Conservation (phyloP, 805 yeast genomes). For the Wickerhamomyces chambardii region DNA sequence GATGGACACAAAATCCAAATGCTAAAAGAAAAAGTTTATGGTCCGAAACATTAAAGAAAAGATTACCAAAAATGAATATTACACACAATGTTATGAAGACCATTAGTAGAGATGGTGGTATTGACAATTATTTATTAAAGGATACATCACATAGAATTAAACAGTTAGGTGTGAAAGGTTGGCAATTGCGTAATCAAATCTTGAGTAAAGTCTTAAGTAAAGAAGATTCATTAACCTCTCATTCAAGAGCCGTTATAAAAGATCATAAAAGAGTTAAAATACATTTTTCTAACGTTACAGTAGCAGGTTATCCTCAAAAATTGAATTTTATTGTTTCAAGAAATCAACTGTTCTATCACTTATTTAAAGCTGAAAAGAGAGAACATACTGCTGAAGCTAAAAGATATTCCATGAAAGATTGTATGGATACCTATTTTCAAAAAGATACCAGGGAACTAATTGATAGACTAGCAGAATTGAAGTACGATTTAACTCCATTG, state of each 20-base stretch:
- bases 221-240: slow-evolving; percentile 29
- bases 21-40: slow-evolving; percentile 67
- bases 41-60: slow-evolving; percentile 67
- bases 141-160: slow-evolving; percentile 86
- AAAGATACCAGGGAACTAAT: too few species aligned
- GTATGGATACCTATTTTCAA: not conserved
- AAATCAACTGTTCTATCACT: slow-evolving; percentile 45
- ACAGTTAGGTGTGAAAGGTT: slow-evolving; percentile 88
- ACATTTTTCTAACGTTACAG: slow-evolving; percentile 33
- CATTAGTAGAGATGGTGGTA: slow-evolving; percentile 89
- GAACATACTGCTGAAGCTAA: slow-evolving; percentile 11
- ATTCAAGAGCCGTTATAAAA: slow-evolving; percentile 21
- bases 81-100: slow-evolving; percentile 80
- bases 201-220: slow-evolving; percentile 33
- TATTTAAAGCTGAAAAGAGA: slow-evolving; percentile 42
- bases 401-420: not conserved
- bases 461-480: not conserved
- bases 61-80: slow-evolving; percentile 44
- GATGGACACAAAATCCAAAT: slow-evolving; percentile 79
- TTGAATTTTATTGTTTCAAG: slow-evolving; percentile 52
- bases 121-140: slow-evolving; percentile 81
- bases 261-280: slow-evolving; percentile 29
- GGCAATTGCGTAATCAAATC: slow-evolving; percentile 79
- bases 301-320: slow-evolving; percentile 29
- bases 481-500: too few species aligned